Percentiles rank a stretch among this genome's conserved stretches.
Evolutionary conservation across 176 grass and related monocot genomes (phyloP).

Genomic region (Triticum timopheevii): DNA sequence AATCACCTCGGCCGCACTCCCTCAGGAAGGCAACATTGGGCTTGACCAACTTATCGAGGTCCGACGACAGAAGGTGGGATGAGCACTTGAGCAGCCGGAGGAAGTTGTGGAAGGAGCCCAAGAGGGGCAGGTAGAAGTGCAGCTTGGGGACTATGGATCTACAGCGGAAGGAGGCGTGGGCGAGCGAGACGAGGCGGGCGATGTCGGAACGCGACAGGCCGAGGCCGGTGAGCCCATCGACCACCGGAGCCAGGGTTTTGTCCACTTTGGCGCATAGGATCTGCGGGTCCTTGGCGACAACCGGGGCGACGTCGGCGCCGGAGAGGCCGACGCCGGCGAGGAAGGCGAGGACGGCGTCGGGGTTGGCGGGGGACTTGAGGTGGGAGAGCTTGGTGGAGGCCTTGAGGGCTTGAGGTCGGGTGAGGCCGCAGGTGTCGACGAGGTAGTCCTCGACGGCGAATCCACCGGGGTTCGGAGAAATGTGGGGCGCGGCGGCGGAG

Average conservation of each 20-base stretch:
- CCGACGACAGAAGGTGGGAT: background rate
- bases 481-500: too few relatives aligned
- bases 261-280: background rate
- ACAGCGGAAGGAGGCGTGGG: background rate
- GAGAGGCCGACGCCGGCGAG: background rate
- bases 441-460: too few relatives aligned
- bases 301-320: background rate
- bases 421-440: too few relatives aligned
- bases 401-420: background rate
- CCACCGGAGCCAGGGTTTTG: background rate
- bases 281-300: background rate
- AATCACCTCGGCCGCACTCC: background rate
- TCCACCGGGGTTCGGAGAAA: fast-evolving
- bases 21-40: background rate
- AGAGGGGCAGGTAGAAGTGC: background rate
- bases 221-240: background rate
- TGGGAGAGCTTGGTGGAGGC: background rate
- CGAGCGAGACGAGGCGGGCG: background rate
- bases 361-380: background rate
- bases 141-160: background rate
- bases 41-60: background rate
- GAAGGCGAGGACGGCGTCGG: background rate
- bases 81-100: background rate
- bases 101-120: background rate
- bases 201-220: background rate